A percentile compares a stretch with the other conserved stretches of the same genome.
Evolutionary conservation across 83 land plant genomes (phyloP).

Genomic region (Picea abies): DNA sequence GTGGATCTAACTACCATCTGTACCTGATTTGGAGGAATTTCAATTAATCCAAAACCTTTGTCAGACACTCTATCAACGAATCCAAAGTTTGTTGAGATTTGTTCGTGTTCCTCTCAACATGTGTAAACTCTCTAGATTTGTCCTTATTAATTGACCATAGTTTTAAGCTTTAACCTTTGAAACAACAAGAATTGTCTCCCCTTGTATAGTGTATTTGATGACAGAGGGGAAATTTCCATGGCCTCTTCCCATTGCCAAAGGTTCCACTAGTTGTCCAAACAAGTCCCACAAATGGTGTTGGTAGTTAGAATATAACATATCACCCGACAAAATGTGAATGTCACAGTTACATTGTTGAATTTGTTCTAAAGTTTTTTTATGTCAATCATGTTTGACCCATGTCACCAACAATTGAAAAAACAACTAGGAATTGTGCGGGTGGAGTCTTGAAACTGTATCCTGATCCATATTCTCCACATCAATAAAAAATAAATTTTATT

Average conservation of each 20-base stretch:
- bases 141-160: no score
- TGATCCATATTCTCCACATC: conserved; percentile 50
- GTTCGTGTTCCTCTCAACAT: no score
- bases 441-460: conserved; percentile 67
- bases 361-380: conserved; percentile 54
- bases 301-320: conserved; percentile 71
- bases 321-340: conserved; percentile 64
- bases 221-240: no score
- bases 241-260: conserved; percentile 63
- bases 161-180: no score
- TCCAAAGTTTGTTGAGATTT: no score
- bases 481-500: conserved; percentile 56
- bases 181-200: no score
- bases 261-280: conserved; percentile 63
- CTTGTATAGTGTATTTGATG: no score
- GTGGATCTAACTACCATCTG: no score
- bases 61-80: no score
- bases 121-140: no score
- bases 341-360: conserved; percentile 49
- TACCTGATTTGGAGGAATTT: no score
- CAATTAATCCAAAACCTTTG: no score
- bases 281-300: conserved; percentile 78
- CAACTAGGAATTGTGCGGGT: conserved; percentile 59
- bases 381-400: conserved; percentile 84
- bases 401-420: conserved; percentile 73